phyloP scores from a whole-genome alignment of 768 basidiomycete species.

The Trametes sanguinea region DNA sequence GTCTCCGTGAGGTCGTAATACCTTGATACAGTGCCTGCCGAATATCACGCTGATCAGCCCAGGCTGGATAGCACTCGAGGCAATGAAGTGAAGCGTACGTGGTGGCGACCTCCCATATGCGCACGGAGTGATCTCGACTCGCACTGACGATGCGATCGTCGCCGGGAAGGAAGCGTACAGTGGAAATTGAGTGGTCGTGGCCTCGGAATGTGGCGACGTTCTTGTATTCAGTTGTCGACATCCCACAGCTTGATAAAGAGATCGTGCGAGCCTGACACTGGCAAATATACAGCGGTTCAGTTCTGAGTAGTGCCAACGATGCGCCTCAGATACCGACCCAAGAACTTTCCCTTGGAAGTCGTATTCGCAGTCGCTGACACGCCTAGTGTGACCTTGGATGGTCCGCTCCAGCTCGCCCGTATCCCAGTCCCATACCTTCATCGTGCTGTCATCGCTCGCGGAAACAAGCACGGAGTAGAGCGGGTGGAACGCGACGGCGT shows the following conservation, averaged over 20 bases:
- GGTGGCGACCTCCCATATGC: constrained; percentile 56
- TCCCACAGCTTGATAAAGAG: constrained; percentile 61
- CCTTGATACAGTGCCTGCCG: constrained; percentile 50
- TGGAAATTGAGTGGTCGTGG: constrained; percentile 58
- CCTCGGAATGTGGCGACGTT: constrained; percentile 53
- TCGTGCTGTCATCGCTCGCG: constrained; percentile 54
- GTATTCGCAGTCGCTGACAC: constrained; percentile 55
- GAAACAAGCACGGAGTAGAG: constrained; percentile 49
- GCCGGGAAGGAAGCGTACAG: constrained; percentile 50
- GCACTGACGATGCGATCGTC: constrained; percentile 53
- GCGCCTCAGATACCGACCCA: constrained; percentile 37
- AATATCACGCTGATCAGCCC: too few species aligned
- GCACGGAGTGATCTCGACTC: constrained; percentile 54
- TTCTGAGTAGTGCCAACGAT: background rate
- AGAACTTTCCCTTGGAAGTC: constrained; percentile 50
- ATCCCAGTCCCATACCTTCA: constrained; percentile 66
- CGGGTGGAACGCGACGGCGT: constrained; percentile 52
- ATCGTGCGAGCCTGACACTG: constrained; percentile 56
- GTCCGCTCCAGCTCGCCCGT: constrained; percentile 58
- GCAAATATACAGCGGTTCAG: background rate
- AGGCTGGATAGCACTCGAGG: background rate
- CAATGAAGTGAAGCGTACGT: constrained; percentile 37
- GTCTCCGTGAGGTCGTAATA: constrained; percentile 49
- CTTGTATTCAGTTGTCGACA: constrained; percentile 52
- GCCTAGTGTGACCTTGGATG: constrained; percentile 58